Percentiles rank a stretch among this genome's conserved stretches.
These are phyloP conservation scores for Dovyalis caffra DNA, from an alignment of 345 rosid species.

Conservation along the genomic window DNA sequence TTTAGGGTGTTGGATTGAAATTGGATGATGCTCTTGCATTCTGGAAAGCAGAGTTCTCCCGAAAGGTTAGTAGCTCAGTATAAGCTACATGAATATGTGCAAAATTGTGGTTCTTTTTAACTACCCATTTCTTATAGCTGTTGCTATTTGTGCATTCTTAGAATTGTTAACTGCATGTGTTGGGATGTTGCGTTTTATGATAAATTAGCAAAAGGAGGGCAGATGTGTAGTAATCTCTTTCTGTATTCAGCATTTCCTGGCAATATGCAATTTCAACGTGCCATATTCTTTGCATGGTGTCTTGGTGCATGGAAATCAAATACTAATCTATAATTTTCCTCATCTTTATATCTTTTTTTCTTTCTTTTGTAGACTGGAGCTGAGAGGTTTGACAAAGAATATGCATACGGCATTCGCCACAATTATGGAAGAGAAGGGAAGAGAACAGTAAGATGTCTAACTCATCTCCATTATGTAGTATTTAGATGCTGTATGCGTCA, in stretches of 20 bases:
- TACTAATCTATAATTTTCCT: neutral
- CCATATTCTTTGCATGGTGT: neutral
- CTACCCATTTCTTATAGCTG: neutral
- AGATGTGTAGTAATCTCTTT: too few relatives aligned
- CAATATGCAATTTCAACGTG: neutral
- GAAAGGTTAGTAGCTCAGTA: slow-evolving; percentile 49
- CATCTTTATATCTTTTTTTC: slow-evolving; percentile 4
- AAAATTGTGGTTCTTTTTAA: neutral
- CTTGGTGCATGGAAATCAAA: neutral
- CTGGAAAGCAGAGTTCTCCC: slow-evolving; percentile 89
- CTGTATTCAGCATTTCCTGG: neutral
- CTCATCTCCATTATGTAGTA: neutral
- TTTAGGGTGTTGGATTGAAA: slow-evolving; percentile 84
- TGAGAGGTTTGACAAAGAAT: slow-evolving; percentile 90
- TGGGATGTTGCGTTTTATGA: neutral
- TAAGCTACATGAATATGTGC: neutral
- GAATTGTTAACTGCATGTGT: neutral
- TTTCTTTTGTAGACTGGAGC: slow-evolving; percentile 56
- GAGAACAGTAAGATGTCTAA: slow-evolving; percentile 62
- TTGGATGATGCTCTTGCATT: slow-evolving; percentile 92
- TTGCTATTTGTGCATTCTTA: neutral
- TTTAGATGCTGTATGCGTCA: neutral
- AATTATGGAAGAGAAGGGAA: slow-evolving; percentile 95
- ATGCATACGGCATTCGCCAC: slow-evolving; percentile 85
- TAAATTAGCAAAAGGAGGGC: too few relatives aligned